A percentile compares a stretch with the other conserved stretches of the same genome.
Evolutionary conservation across 2,329 filamentous ascomycete genomes (phyloP).

Genomic region (Cytospora chrysosperma): DNA sequence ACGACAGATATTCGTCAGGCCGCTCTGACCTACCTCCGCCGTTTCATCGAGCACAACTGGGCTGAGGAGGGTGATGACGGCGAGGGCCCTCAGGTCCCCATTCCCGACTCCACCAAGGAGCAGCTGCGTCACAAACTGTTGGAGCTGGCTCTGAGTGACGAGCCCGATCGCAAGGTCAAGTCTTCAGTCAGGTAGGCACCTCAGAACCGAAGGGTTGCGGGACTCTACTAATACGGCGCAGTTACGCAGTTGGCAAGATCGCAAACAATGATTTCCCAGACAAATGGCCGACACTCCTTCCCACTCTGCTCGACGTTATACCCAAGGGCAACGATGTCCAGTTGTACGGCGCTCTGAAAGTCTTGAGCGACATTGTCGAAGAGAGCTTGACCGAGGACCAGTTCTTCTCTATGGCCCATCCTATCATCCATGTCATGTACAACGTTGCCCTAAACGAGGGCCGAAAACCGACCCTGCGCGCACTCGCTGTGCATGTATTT

Average conservation of each 20-base stretch:
- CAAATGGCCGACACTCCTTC: constrained; percentile 87
- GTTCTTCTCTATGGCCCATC: constrained; percentile 85
- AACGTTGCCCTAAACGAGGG: constrained; percentile 75
- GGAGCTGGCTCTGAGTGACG: constrained; percentile 70
- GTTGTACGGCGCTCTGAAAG: constrained; percentile 84
- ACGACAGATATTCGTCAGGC: constrained; percentile 77
- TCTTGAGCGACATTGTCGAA: constrained; percentile 86
- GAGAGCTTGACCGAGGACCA: constrained; percentile 92
- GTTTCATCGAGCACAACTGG: constrained; percentile 85
- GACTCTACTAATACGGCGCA: constrained; percentile 31
- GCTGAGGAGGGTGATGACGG: constrained; percentile 70
- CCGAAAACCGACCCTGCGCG: constrained; percentile 73
- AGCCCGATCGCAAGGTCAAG: constrained; percentile 83
- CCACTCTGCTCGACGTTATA: constrained; percentile 75
- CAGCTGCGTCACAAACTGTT: constrained; percentile 73
- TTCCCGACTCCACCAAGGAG: constrained; percentile 71
- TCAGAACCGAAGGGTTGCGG: not conserved
- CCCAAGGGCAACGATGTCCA: constrained; percentile 73
- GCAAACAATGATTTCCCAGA: constrained; percentile 91
- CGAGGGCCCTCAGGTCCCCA: constrained; percentile 53
- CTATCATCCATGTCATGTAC: constrained; percentile 82
- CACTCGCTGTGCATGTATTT: constrained; percentile 87
- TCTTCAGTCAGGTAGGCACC: constrained; percentile 73
- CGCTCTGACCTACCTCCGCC: constrained; percentile 75
- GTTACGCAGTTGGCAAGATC: constrained; percentile 85